Base-by-base conservation (phyloP, 257 asterid species). In the Solanum bulbocastanum region DNA sequence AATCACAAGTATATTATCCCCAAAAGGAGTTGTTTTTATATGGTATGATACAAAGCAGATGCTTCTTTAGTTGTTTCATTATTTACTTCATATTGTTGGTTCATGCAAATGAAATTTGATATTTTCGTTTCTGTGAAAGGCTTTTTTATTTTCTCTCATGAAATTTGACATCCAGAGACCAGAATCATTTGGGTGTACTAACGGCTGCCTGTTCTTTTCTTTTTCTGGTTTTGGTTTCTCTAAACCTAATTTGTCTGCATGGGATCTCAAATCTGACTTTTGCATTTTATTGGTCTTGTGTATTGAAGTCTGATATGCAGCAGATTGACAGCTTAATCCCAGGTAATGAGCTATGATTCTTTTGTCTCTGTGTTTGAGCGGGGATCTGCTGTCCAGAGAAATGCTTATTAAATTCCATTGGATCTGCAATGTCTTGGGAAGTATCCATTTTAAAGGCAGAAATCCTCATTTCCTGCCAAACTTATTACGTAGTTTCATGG, bases 291-390 rank as follows among this genome's bases (percentile, higher is more conserved):
- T 89, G 88, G 52, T 66, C 88, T 88, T 89, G 79, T 89, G 74
- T 66, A 72, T 84, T 90, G 94, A 93, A 96, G 99, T 96, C 98
- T 86, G 97, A 97, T 89, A 85, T 95, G 91, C 86, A 71, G 91
- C 92, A 92, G 90, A 90, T 94, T 87, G 94, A 87, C 88, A 92
- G 91, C 91, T 86, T 97, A 87, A 89, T 94, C 92, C 96, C 98
- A 68, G 97, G 98, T 96, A 94, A 90, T 89, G 60, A 78, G 85
- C 33, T 18, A 52, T 13, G 27, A 37, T 86, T 56, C 49, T 35
- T 73, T 30, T 23, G 36, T 73, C 20, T 73, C 6, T 73, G 35
- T 73, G 84, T 71, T 72, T 72, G 62, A 32, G 2, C 5, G 35
- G n/a, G 83, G 42, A 22, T 23, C n/a, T 71, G 6, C 42, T 32